Base-by-base conservation (phyloP, 2,329 filamentous ascomycete genomes). In the Cladosporium colombiae region DNA sequence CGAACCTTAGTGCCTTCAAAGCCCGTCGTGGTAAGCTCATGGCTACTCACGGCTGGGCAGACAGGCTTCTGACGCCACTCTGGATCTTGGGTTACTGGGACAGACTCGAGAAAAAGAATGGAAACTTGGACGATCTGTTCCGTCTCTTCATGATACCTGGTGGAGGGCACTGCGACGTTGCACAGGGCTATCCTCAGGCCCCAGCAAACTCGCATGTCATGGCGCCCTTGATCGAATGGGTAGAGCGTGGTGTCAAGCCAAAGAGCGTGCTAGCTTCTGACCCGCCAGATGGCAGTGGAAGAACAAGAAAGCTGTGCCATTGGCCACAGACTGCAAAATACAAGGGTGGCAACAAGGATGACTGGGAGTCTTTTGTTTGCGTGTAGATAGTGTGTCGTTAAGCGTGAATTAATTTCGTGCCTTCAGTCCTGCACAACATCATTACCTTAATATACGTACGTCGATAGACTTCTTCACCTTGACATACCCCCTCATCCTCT, bases 141-240 rank as follows among this genome's bases (percentile, higher is more conserved):
- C 69, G 73, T 4, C 62, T 80, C 3, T 80, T 77, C 62, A 80
- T 79, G 78, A 67, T 79, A 6, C 79, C 78, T 1, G 78, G 71
- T 11, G 76, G 77, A 46, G 78, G 78, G 0, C 79, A 81, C 68
- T 79, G 77, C 64, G 76, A 77, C n/a, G 67, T 75, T 25, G 74
- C 74, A 5, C 49, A 1, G 13, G 49, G 49, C 4, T 52, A 52
- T 52, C 49, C 23, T 52, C 49, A 52, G n/a, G 49, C 49, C 29
- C 49, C 49, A 2, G 73, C 69, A 1, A 74, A 69, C 7, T 79
- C 78, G 66, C 71, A 78, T 59, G 70, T 74, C n/a, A 64, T 78
- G 3, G 73, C 76, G 5, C 70, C 70, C 1, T 68, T 80, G 27
- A 68, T 76, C 10, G 37, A 66, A 16, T 80, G 79, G 78, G 76